Conservation (phyloP, 208 protist genomes). For the Leishmania arabica region DNA sequence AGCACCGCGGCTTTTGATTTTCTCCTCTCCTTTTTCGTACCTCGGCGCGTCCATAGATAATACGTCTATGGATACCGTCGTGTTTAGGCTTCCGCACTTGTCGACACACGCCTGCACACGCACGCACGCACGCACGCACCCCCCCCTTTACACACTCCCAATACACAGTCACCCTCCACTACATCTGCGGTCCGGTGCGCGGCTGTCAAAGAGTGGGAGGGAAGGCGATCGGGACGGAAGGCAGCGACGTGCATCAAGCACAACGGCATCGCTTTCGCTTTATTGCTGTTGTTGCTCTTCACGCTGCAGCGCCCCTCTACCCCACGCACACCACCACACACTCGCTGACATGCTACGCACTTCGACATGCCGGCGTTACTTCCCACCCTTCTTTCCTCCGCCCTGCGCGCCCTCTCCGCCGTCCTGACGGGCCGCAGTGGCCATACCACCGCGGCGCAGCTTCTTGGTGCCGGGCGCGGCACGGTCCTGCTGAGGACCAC, state of each 20-base stretch:
- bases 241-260: not conserved
- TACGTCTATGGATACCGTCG: not conserved
- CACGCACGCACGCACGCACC: too few relatives aligned
- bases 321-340: not conserved
- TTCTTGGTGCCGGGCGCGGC: slow-evolving; percentile 30
- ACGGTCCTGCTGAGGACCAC: slow-evolving; percentile 38
- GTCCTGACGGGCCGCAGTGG: slow-evolving; percentile 24
- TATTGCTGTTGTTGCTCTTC: not conserved
- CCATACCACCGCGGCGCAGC: slow-evolving; percentile 55
- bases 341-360: not conserved
- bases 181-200: not conserved
- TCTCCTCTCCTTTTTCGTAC: not conserved
- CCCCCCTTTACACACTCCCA: not conserved
- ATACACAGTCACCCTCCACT: not conserved
- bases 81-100: not conserved
- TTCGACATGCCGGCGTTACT: slow-evolving; percentile 2
- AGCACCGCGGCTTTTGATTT: not conserved
- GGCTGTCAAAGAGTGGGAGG: not conserved
- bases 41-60: not conserved
- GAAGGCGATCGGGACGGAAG: not conserved
- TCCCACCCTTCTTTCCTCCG: slow-evolving; percentile 22
- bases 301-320: not conserved
- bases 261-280: not conserved
- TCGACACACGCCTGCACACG: not conserved
- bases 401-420: slow-evolving; percentile 16